Evolutionary conservation across 2,329 filamentous ascomycete species (phyloP), one percentile per base, ranked within the genome.

Genomic region (Talaromyces piceae): DNA sequence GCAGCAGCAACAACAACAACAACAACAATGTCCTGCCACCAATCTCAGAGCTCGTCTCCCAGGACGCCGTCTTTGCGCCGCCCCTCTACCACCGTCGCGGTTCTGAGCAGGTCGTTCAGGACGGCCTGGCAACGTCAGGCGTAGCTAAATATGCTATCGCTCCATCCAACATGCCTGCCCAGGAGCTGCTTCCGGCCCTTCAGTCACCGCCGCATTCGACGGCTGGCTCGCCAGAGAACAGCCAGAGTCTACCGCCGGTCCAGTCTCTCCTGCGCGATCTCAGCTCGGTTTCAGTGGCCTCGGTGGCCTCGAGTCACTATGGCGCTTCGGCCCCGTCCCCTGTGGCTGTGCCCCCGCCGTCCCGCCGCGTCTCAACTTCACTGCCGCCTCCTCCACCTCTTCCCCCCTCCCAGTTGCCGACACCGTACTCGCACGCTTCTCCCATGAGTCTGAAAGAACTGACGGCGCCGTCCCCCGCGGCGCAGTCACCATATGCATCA

Each of bases 241-340:
- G 56, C 31, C 67, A 66, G 57, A 68, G 57, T 43, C 58, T 76
- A 6, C 73, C 73, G 1, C 69, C 73, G 2, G 61, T 76, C 16
- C 61, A 65, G 30, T 67, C 67, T 6, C 63, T 70, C 20, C 59
- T 73, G n/a, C 61, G 62, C 20, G 58, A 56, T 6, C 52, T 68
- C 6, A 46, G 20, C 22, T 23, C 26, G 7, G 26, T 20, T 30
- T 20, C 33, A 1, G 30, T 33, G 5, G 30, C 30, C 13, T 33
- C 30, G 12, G 33, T 37, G n/a, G 1, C 20, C 11, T 25, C 39
- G 11, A 25, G 11, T 8, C 39, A 22, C 6, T 44, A 37, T 18
- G 41, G 48, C 18, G 56, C 54, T 48, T 60, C 51, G 56, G 62
- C 49, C 39, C 62, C 51, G 18, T 65, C 51, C 26, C 58, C 33